A percentile compares a stretch with the other conserved stretches of the same genome.
These are phyloP conservation scores for Chrysosporium keratinophilum DNA, from an alignment of 2,329 filamentous ascomycete species.

Conservation along the genomic window DNA sequence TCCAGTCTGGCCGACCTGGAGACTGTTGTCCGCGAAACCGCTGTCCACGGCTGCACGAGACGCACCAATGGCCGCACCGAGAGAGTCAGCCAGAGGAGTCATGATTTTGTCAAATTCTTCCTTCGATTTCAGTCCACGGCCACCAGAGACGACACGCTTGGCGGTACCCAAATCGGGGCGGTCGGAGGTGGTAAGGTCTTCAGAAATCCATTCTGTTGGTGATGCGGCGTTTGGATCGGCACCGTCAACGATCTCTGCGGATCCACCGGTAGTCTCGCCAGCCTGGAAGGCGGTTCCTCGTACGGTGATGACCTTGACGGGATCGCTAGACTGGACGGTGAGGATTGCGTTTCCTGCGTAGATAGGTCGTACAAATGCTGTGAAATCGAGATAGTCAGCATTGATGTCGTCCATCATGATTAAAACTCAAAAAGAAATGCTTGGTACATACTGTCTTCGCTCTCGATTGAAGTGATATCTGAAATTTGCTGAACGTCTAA, in stretches of 20 bases:
- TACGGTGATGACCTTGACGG: conserved; percentile 80
- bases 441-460: conserved; percentile 60
- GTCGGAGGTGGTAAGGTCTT: conserved; percentile 86
- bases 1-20: conserved; percentile 96
- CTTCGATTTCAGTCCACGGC: conserved; percentile 92
- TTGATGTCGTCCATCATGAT: background rate
- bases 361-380: conserved; percentile 84
- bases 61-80: conserved; percentile 92
- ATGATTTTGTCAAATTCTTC: conserved; percentile 93
- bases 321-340: conserved; percentile 81
- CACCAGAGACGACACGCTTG: conserved; percentile 79
- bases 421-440: background rate
- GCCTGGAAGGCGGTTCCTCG: conserved; percentile 84
- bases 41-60: conserved; percentile 92
- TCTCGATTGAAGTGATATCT: conserved; percentile 76
- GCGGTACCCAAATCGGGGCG: conserved; percentile 90
- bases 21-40: conserved; percentile 94
- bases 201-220: conserved; percentile 79
- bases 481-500: conserved; percentile 89
- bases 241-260: conserved; percentile 68
- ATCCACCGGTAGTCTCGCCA: conserved; percentile 59
- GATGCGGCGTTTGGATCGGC: conserved; percentile 67
- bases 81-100: conserved; percentile 77
- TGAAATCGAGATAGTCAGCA: background rate
- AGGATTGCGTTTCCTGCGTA: conserved; percentile 97